These are phyloP conservation scores for Penicillium sp. DNA, from an alignment of 2,329 filamentous ascomycete genomes.

Conservation along the genomic window DNA sequence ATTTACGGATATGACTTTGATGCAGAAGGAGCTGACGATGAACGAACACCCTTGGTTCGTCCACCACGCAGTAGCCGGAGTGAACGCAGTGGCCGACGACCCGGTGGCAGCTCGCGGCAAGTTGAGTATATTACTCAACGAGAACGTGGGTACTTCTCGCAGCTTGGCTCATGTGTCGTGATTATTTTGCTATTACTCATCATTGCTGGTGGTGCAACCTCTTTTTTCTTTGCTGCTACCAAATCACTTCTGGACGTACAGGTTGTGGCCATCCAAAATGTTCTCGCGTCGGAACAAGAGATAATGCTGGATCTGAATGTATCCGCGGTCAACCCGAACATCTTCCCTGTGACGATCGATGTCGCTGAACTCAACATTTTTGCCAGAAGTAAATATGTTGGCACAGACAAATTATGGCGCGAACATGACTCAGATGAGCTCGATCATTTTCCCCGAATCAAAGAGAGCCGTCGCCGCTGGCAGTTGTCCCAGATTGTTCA, in stretches of 20 bases:
- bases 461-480: constrained; percentile 35
- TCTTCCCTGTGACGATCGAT: constrained; percentile 81
- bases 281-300: constrained; percentile 90
- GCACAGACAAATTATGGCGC: constrained; percentile 52
- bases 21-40: constrained; percentile 79
- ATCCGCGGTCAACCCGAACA: constrained; percentile 86
- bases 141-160: constrained; percentile 64
- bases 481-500: constrained; percentile 29
- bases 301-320: constrained; percentile 92
- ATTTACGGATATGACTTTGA: constrained; percentile 76
- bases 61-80: constrained; percentile 61
- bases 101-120: constrained; percentile 61
- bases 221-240: constrained; percentile 87
- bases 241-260: constrained; percentile 79
- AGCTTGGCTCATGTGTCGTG: constrained; percentile 83
- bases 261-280: constrained; percentile 79
- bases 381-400: constrained; percentile 87
- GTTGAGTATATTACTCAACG: constrained; percentile 72
- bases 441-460: constrained; percentile 31
- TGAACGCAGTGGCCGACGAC: constrained; percentile 47
- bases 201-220: constrained; percentile 79
- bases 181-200: constrained; percentile 79
- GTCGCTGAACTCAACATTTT: constrained; percentile 91
- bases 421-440: constrained; percentile 28
- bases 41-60: constrained; percentile 78